These are phyloP conservation scores for Penicillium salamii DNA, from an alignment of 495 filamentous ascomycete genomes.

Conservation along the genomic window DNA sequence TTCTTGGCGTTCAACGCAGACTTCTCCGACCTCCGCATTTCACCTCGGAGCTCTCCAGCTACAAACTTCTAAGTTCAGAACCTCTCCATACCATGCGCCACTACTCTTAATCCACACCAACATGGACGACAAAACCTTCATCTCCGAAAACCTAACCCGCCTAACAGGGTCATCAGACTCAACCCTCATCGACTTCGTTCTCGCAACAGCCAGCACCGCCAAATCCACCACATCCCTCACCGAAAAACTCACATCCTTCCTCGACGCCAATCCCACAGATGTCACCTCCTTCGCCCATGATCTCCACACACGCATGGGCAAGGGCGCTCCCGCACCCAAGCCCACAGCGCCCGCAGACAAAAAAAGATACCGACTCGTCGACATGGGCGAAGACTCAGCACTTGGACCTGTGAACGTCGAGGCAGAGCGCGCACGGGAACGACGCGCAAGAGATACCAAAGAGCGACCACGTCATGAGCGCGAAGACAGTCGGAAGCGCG, in stretches of 20 bases:
- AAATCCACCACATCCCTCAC: conserved; percentile 52
- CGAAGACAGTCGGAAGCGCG: conserved; percentile 35
- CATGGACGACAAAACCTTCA: conserved; percentile 45
- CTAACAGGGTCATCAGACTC: conserved; percentile 59
- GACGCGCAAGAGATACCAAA: conserved; percentile 39
- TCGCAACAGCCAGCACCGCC: conserved; percentile 55
- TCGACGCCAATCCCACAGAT: conserved; percentile 49
- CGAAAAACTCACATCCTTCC: conserved; percentile 52
- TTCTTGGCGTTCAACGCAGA: conserved; percentile 15
- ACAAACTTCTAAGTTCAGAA: neutral
- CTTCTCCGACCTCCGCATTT: neutral
- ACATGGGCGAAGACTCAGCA: conserved; percentile 71
- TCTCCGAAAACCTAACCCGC: conserved; percentile 47
- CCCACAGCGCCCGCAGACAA: conserved; percentile 22
- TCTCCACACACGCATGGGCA: conserved; percentile 46
- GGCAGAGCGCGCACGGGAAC: conserved; percentile 43
- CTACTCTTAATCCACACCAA: neutral
- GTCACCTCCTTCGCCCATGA: conserved; percentile 52
- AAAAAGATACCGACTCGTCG: conserved; percentile 77
- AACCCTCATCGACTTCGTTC: conserved; percentile 60
- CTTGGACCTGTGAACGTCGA: conserved; percentile 52
- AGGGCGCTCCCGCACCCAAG: conserved; percentile 13
- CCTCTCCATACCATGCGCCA: conserved; percentile 1
- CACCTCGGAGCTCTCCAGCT: neutral
- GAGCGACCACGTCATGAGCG: no score